Base-by-base conservation (phyloP, 768 basidiomycete species). In the Boletus sp. region DNA sequence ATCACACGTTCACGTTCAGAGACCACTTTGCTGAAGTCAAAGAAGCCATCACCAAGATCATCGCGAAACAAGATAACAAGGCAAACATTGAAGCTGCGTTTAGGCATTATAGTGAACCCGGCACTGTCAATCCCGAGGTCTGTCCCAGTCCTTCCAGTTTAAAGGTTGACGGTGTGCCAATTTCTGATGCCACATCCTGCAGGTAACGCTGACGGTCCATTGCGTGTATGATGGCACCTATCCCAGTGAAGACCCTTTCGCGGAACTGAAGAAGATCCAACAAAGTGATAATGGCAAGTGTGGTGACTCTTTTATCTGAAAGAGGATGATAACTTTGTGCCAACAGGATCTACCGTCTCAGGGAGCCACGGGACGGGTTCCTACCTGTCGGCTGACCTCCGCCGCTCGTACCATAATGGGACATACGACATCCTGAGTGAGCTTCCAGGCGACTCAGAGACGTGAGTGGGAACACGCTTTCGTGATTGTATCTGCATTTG, bases 71-170 rank as follows among this genome's bases (percentile, higher is more conserved):
- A 14, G 54, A 59, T 27, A 33, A 42, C 29, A 55, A 40, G 35
- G 57, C 56, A 14, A 45, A 54, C 5, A 33, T 63, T n/a, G 51
- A 37, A 15, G 53, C 50, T 30, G 35, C 47, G 5, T 63, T 52
- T 37, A 53, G 44, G 25, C 34, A 62, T 25, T 35, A 45, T 21
- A 38, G 8, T 11, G n/a, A 44, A 32, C 29, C 35, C 2, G 30
- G 42, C 7, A 3, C 3, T 13, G 6, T 4, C 19, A 2, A 35
- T 1, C 37, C 25, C n/a, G 13, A 40, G 29, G 53, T 51, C 27
- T 37, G 40, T n/a, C 4, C 10, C 23, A 23, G 23, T 23, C 23
- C 15, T 35, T 50, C 19, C 7, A 9, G 19, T 17, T 7, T n/a
- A 4, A 9, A n/a, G 38, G 38, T 23, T 21, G 27, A 32, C 5